phyloP scores from a whole-genome alignment of 2,329 filamentous ascomycete genomes.

The Apiospora hydei region DNA sequence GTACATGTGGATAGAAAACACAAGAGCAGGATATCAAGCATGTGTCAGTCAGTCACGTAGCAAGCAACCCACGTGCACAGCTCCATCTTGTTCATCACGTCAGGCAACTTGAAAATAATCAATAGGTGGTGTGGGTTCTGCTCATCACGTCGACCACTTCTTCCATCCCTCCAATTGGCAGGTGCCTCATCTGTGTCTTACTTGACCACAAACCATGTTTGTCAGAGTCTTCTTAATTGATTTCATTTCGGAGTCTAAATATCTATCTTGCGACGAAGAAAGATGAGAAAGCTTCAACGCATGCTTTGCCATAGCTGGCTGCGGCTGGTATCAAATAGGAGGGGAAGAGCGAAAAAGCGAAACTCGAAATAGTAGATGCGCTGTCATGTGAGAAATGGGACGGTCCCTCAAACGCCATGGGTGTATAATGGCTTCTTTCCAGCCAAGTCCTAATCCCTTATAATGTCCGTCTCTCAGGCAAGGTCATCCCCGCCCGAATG shows the following conservation, averaged over 20 bases:
- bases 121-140: not conserved
- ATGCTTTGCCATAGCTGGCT: constrained; percentile 11
- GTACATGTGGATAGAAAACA: not conserved
- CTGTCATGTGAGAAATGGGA: not conserved
- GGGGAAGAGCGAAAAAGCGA: not conserved
- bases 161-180: not conserved
- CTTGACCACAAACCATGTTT: not conserved
- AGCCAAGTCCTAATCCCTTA: not conserved
- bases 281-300: not conserved
- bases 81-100: not conserved
- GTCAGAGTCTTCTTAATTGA: not conserved
- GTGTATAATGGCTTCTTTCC: not conserved
- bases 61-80: not conserved
- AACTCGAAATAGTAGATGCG: not conserved
- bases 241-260: not conserved
- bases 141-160: not conserved
- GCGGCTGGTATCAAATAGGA: constrained; percentile 14
- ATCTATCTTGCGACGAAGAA: not conserved
- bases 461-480: not conserved
- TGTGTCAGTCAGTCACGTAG: not conserved
- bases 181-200: not conserved
- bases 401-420: not conserved
- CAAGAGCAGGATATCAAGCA: not conserved
- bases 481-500: not conserved
- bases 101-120: too few relatives aligned